A percentile compares a stretch with the other conserved stretches of the same genome.
These are phyloP conservation scores for Exidia glandulosa DNA, from an alignment of 768 basidiomycete species.

Conservation along the genomic window DNA sequence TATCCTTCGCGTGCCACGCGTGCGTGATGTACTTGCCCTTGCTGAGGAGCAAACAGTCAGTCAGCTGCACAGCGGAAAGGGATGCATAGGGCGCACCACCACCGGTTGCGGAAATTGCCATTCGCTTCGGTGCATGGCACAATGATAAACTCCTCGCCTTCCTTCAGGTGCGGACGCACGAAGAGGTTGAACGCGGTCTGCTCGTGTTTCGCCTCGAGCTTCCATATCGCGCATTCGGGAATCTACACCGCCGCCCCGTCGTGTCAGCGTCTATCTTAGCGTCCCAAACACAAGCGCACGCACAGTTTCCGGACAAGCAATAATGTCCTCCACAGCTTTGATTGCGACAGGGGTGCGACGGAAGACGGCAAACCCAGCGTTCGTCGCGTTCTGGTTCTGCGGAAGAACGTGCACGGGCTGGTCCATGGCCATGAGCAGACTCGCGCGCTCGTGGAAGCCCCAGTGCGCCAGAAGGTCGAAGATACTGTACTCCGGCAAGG, in stretches of 20 bases:
- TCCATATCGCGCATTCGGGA: neutral
- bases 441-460: neutral
- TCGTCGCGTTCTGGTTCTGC: slow-evolving; percentile 1
- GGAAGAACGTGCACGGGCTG: neutral
- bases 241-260: too few species aligned
- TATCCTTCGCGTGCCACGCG: neutral
- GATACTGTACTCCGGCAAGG: neutral
- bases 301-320: neutral
- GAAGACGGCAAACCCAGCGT: neutral
- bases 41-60: neutral
- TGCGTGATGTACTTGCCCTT: neutral
- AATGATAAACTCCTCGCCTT: neutral
- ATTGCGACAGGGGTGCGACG: neutral
- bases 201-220: neutral
- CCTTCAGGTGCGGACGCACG: neutral
- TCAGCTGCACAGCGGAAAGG: neutral
- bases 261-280: too few species aligned
- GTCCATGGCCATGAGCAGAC: neutral
- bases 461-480: neutral
- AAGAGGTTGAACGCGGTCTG: slow-evolving; percentile 1
- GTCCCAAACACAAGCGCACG: too few species aligned
- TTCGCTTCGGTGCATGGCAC: neutral
- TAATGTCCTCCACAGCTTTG: neutral
- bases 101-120: neutral
- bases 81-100: neutral